These are phyloP conservation scores for Calophaca sinica DNA, from an alignment of 306 rosid genomes.

Conservation along the genomic window DNA sequence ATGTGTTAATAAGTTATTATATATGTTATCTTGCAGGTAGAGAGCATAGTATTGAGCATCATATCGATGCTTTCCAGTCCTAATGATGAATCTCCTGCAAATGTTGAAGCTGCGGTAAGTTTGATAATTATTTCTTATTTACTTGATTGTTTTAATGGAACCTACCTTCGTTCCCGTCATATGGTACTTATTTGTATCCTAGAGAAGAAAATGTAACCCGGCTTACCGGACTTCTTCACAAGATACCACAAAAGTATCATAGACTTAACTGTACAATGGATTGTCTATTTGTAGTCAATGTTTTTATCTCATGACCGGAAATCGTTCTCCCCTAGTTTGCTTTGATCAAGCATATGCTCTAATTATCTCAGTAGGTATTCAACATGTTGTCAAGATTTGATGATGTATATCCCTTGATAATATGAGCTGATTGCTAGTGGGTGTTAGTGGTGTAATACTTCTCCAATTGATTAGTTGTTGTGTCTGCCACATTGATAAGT, in stretches of 20 bases:
- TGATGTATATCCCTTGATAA: constrained; percentile 19
- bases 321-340: neutral
- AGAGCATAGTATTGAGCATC: constrained; percentile 97
- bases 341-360: constrained; percentile 14
- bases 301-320: constrained; percentile 3
- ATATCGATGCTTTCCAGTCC: constrained; percentile 99
- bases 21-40: constrained; percentile 74
- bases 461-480: neutral
- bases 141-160: constrained; percentile 14
- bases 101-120: constrained; percentile 99
- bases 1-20: neutral
- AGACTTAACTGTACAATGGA: neutral
- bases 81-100: constrained; percentile 98
- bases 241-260: neutral
- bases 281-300: neutral
- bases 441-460: constrained; percentile 2
- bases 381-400: neutral
- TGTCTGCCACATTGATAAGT: neutral
- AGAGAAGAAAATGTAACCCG: constrained; percentile 24
- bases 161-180: neutral
- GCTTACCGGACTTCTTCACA: no score
- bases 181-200: constrained; percentile 26
- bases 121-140: constrained; percentile 16
- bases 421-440: constrained; percentile 2
- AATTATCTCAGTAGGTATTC: constrained; percentile 28